Evolutionary conservation across 352 stramenopile species (phyloP), one percentile per base, ranked within the genome.

Genomic region (Phytophthora agathidicida): DNA sequence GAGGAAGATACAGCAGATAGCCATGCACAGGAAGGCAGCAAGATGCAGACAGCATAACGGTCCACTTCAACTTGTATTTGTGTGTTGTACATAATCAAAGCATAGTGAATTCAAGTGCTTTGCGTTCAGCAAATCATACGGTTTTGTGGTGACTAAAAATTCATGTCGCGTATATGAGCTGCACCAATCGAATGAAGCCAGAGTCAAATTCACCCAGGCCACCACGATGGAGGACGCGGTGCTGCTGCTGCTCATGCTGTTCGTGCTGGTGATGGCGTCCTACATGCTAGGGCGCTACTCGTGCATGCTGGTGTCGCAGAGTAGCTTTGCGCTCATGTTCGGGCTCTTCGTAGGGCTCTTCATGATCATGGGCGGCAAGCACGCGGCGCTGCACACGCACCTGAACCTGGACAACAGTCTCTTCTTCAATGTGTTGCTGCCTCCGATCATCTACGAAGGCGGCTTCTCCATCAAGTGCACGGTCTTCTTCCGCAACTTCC

Each of bases 351-450:
- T 90, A 36, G 86, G 86, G 16, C 60, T 90, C 36, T 66, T 91
- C 55, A 73, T 93, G 54, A 81, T 93, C 37, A 71, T 80, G 42
- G 79, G 69, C 28, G 80, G 82, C 47, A 86, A 84, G 43, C 73
- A 85, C 50, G 81, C 74, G 38, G 72, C 70, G 58, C 74, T 93
- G 16, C 75, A 88, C 48, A 84, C 71, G 43, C 86, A 93, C 57
- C 63, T 95, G 63, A 93, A 93, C 67, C 72, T 95, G 46, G 82
- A 89, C 68, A 95, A 93, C 71, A 89, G 83, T 49, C 77, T 94
- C 48, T 94, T 94, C 69, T 94, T 94, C 47, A 80, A 94, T 68
- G 84, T 94, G 23, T 57, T 94, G 52, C 63, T 94, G 58, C 86
- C 86, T 24, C 86, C 86, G 19, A 94, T 94, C 65, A 94, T 94